Conservation (phyloP, 768 basidiomycete genomes). For the Candolleomyces efflorescens region DNA sequence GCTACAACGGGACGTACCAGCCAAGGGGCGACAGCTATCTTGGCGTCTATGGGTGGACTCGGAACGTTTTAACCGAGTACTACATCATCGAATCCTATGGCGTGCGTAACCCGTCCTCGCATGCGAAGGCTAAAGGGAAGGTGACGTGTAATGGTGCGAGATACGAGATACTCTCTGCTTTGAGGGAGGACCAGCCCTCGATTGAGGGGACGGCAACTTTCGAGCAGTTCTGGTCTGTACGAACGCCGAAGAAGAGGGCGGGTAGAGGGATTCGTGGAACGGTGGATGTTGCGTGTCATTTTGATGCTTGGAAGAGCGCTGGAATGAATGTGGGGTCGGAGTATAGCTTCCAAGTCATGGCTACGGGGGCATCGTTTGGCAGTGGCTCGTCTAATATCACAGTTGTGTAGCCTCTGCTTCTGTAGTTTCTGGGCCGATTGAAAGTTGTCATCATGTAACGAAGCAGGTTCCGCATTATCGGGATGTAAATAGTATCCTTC, state of each 20-base stretch:
- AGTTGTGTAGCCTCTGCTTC: neutral
- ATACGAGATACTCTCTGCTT: constrained; percentile 37
- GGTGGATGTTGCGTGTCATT: constrained; percentile 35
- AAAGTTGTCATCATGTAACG: no score
- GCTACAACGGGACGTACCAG: constrained; percentile 31
- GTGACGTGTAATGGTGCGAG: constrained; percentile 37
- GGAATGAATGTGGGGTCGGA: constrained; percentile 34
- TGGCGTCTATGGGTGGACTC: constrained; percentile 45
- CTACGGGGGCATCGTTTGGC: constrained; percentile 41
- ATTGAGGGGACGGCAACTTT: constrained; percentile 41
- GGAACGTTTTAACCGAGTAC: constrained; percentile 44
- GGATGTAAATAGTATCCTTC: no score
- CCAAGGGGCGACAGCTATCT: constrained; percentile 40
- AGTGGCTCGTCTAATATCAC: constrained; percentile 24
- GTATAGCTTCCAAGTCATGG: constrained; percentile 43
- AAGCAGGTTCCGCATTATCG: no score
- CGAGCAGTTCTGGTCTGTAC: constrained; percentile 43
- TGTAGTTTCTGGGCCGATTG: no score
- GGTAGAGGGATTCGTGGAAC: constrained; percentile 26
- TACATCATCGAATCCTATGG: constrained; percentile 42
- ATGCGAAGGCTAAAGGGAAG: constrained; percentile 29
- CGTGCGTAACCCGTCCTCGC: constrained; percentile 34
- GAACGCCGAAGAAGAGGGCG: constrained; percentile 22
- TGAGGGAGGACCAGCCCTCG: constrained; percentile 36
- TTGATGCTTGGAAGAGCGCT: constrained; percentile 34